phyloP scores from a whole-genome alignment of 306 rosid species.

The Vigna mungo region DNA sequence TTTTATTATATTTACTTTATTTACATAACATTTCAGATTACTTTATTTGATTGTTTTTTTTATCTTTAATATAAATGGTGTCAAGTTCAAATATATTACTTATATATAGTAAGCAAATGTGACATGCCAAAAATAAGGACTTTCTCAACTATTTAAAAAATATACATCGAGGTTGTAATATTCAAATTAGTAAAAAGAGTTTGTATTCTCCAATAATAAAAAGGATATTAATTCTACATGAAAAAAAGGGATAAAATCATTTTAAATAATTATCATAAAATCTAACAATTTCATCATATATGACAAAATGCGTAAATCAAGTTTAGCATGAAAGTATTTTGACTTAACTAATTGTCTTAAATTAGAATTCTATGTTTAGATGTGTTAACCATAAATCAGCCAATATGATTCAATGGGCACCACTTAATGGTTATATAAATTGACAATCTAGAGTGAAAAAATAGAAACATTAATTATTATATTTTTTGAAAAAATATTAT shows the following conservation, averaged over 20 bases:
- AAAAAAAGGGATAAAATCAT: background rate
- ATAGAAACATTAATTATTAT: no score
- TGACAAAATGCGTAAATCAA: no score
- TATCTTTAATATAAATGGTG: background rate
- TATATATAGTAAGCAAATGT: background rate
- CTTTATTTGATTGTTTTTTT: background rate
- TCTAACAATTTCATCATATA: no score
- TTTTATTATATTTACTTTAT: background rate
- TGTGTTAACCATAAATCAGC: no score
- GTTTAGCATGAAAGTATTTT: no score
- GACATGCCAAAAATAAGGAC: background rate
- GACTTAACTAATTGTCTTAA: no score
- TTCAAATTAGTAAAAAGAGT: background rate
- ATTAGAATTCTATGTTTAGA: no score
- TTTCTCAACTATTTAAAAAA: background rate
- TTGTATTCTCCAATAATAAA: background rate
- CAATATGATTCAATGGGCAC: no score
- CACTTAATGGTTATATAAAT: no score
- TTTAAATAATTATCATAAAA: no score
- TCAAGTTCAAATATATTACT: background rate
- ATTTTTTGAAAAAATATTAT: no score
- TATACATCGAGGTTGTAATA: background rate
- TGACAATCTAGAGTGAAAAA: no score
- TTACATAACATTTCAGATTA: background rate
- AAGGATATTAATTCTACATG: background rate